Percentiles rank a stretch among this genome's conserved stretches.
phyloP scores from a whole-genome alignment of 768 basidiomycete species.

The Pulveroboletus sp. region DNA sequence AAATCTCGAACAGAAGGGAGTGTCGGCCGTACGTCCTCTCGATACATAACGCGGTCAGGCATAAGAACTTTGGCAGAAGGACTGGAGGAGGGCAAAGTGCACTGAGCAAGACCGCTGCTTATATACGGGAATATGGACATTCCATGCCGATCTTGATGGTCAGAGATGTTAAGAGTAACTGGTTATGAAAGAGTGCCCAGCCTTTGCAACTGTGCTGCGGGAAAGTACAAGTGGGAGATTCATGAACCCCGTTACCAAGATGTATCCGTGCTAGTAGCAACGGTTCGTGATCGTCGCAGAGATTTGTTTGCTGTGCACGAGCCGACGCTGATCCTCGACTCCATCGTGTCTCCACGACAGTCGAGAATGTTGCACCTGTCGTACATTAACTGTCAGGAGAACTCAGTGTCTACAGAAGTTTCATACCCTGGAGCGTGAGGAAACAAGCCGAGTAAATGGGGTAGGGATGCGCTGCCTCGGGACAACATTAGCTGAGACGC shows the following conservation, averaged over 20 bases:
- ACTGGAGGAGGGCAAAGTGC: constrained; percentile 8
- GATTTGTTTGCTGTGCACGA: constrained; percentile 30
- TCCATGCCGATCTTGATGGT: constrained; percentile 29
- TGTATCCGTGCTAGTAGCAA: constrained; percentile 26
- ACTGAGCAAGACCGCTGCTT: constrained; percentile 10
- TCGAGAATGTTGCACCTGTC: constrained; percentile 11
- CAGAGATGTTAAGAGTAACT: constrained; percentile 11
- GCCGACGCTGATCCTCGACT: constrained; percentile 28
- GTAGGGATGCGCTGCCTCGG: constrained; percentile 5
- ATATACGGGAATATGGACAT: constrained; percentile 23
- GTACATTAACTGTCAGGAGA: constrained; percentile 13
- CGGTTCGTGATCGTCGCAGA: constrained; percentile 32
- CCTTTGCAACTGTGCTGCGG: constrained; percentile 23
- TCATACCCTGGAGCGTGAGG: constrained; percentile 20
- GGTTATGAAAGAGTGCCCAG: constrained; percentile 28
- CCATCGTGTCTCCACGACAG: constrained; percentile 10
- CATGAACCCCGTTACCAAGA: constrained; percentile 30
- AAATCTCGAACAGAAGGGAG: constrained; percentile 72
- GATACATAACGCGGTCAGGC: constrained; percentile 25
- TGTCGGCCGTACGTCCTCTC: constrained; percentile 45
- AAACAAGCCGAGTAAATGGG: constrained; percentile 10
- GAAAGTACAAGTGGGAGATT: constrained; percentile 16
- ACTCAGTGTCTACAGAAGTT: constrained; percentile 13
- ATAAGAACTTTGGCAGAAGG: constrained; percentile 21
- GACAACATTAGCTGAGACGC: constrained; percentile 6